Evolutionary conservation across 1,284 basidiomycete species (phyloP), one percentile per base, ranked within the genome.

Genomic region (Cutaneotrichosporon sp.): DNA sequence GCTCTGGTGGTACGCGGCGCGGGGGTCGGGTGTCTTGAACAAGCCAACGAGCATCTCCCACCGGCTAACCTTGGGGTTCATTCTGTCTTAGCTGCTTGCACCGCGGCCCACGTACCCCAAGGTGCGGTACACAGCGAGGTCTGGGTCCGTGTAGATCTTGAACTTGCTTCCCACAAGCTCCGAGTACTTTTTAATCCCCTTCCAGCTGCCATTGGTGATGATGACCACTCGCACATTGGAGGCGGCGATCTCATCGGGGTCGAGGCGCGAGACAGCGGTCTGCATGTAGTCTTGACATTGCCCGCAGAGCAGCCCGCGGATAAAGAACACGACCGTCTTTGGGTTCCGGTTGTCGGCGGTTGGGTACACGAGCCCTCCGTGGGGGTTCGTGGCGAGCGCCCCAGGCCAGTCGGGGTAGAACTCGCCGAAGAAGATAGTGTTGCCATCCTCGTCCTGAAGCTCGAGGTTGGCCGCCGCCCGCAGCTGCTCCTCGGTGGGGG

Each of bases 231-330:
- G 62, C 10, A 79, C 69, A 14, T 73, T 71, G 4, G 71, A 68
- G 25, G 67, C 67, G n/a, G 70, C 67, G n/a, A 80, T 56, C 3
- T 69, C 76, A 3, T 67, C 67, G 3, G 72, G 70, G 54, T 79
- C 76, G 33, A 79, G 68, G 9, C 71, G 63, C 0, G 71, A 60
- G 3, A 81, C 52, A 0, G 74, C 76, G 10, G 72, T 69, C 42
- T 73, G 65, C 16, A 72, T 77, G 59, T 75, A 80, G 55, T 79
- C 75, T 64, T 80, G 78, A 54, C 76, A 78, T 66, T 74, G 73
- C 18, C 75, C 77, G 63, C 79, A 80, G 74, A 75, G 78, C 62
- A 78, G 77, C 54, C 72, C 56, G 4, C 77, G 65, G 42, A 78
- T 73, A 59, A 76, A 79, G 67, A 80, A 75, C 6, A 80, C 60